Conservation (phyloP, 345 rosid genomes). For the Iberis pinnata region DNA sequence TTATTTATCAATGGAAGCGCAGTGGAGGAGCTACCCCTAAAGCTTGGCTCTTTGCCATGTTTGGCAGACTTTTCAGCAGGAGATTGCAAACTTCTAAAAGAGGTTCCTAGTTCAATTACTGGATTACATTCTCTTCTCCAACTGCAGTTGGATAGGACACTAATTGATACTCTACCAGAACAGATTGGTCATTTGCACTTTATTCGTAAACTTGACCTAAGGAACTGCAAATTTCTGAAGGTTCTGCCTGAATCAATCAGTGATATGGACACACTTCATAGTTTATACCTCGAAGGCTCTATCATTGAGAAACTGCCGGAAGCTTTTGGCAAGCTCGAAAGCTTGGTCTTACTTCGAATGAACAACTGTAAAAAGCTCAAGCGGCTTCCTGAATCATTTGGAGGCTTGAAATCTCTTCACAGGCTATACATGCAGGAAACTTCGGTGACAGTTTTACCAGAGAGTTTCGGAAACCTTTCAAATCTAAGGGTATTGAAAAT, state of each 20-base stretch:
- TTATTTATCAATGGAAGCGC: constrained; percentile 19
- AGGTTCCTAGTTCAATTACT: constrained; percentile 22
- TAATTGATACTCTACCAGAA: constrained; percentile 20
- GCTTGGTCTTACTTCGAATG: constrained; percentile 2
- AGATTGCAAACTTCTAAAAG: constrained; percentile 9
- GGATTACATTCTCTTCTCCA: constrained; percentile 21
- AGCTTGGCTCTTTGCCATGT: neutral
- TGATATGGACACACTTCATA: constrained; percentile 20
- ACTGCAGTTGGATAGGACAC: constrained; percentile 15
- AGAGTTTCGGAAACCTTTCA: constrained; percentile 29
- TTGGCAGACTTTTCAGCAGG: constrained; percentile 20
- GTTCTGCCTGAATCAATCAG: constrained; percentile 15
- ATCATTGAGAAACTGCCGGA: constrained; percentile 24
- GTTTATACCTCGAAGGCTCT: constrained; percentile 13
- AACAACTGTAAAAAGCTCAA: constrained; percentile 15
- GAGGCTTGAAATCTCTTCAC: constrained; percentile 24
- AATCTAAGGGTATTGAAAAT: constrained; percentile 21
- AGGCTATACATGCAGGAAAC: constrained; percentile 9
- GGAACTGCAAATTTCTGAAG: constrained; percentile 14
- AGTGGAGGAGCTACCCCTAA: constrained; percentile 16
- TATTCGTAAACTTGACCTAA: constrained; percentile 7
- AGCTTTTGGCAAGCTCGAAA: constrained; percentile 23
- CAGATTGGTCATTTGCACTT: constrained; percentile 13
- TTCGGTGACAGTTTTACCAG: constrained; percentile 10
- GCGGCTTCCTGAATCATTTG: constrained; percentile 27